Evolutionary conservation across 805 yeast genomes (phyloP), one percentile per base, ranked within the genome.

Genomic region (Schizosaccharomyces lindneri): DNA sequence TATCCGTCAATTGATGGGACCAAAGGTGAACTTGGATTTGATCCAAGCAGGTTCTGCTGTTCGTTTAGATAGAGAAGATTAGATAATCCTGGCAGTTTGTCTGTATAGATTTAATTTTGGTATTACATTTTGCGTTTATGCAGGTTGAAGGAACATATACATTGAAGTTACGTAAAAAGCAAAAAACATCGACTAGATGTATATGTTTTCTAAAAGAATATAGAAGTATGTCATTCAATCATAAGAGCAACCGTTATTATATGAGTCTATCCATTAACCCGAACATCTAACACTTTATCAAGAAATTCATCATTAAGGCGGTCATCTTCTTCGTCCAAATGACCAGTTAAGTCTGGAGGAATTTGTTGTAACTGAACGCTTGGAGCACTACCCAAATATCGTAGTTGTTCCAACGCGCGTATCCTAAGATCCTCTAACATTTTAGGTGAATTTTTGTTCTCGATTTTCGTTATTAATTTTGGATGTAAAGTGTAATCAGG

Each of bases 31-130:
- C 65, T 78, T 93, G 67, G 96, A 87, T 71, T 90, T 93, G 73
- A 85, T 93, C 67, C 97, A 93, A 75, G 82, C 81, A 63, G 94
- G 93, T 71, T 95, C 98, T 59, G 98, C 98, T 64, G 97, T 97
- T 62, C 84, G 98, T 75, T 78, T 93, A 69, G 99, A 94, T 67
- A 87, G 84, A 74, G 83, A 81, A 24, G 51, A 46, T 19, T 46
- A 46, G 27, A 36, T 36, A 36, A 7, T 36, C 9, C 41, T 7
- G 41, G 41, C 41, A 5, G 41, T 9, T 36, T 36, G 17, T 9
- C 41, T 13, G 41, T 13, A 36, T 36, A 36, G 41, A 36, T 36
- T 36, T 36, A 36, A 6, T 36, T 36, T 36, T 36, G 41, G 41
- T 36, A 31, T 13, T 36, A 36, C 41, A 36, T 36, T 36, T 36